Evolutionary conservation across 306 rosid genomes (phyloP), one percentile per base, ranked within the genome.

Genomic region (Pyrus betulifolia): DNA sequence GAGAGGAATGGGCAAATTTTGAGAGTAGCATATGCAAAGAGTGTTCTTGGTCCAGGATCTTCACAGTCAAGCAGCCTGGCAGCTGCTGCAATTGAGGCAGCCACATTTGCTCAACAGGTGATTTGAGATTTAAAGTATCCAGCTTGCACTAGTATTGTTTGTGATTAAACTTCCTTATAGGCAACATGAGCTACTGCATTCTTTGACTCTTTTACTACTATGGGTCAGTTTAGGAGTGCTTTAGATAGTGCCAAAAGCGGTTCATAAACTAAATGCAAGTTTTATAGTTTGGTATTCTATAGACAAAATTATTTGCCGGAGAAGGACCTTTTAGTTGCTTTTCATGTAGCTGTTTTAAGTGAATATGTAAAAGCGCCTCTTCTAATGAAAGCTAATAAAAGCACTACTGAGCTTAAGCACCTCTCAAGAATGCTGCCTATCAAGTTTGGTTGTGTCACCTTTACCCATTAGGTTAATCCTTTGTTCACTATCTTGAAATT

Each of bases 81-180:
- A 46, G 97, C 98, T 70, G 97, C 98, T 76, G 98, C 98, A 75
- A 95, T 95, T 78, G 98, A 95, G 88, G 98, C 98, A 67, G 98
- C 98, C 4, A 81, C 98, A 67, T 95, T 95, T 85, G 78, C 98
- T 74, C 97, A 95, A 75, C 98, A 95, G 97, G 98, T 95, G 60
- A 70, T 5, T 40, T 51, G 55, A 51, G 18, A 51, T 51, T 51
- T 5, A 42, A 42, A 42, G 55, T 15, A 51, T 15, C 21, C 17
- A 51, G 55, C 55, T 5, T 15, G 55, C 21, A 15, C 55, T 51
- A 1, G 55, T 51, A 51, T 51, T 51, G 1, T 51, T 5, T 51
- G 55, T 51, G 55, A 51, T 51, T 17, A 51, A 51, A 51, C 21
- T 51, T 49, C 55, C 8, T 15, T 42, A 0, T 42, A 2, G 45